phyloP scores from a whole-genome alignment of 1,284 basidiomycete genomes.

The Tylopilus orsonianus region DNA sequence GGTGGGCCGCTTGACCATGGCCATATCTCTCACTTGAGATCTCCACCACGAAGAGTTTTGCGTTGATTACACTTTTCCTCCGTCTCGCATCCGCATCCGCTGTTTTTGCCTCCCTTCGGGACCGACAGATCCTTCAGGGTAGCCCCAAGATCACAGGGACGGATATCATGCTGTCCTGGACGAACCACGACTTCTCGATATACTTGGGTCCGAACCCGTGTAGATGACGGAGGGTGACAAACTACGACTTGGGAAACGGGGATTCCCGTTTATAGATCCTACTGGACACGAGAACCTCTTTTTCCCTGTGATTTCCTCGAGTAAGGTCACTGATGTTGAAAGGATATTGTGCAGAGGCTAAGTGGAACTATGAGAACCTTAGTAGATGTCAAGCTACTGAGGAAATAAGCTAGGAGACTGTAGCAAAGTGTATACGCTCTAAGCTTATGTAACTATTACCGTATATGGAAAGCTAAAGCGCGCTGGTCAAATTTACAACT shows the following conservation, averaged over 20 bases:
- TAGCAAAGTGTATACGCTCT: too few species aligned
- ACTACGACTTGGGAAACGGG: constrained; percentile 15
- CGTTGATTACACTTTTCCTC: neutral
- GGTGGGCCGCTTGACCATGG: too few species aligned
- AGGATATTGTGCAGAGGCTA: too few species aligned
- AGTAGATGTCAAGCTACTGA: too few species aligned
- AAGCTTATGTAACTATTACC: too few species aligned
- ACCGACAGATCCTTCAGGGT: neutral
- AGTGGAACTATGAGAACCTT: too few species aligned
- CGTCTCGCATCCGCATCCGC: constrained; percentile 1
- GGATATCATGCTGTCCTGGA: constrained; percentile 14
- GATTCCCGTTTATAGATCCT: constrained; percentile 19
- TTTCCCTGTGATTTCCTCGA: neutral
- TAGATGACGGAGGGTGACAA: constrained; percentile 31
- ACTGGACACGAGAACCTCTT: constrained; percentile 11
- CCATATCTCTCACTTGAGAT: too few species aligned
- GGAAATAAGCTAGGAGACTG: too few species aligned
- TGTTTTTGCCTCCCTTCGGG: neutral
- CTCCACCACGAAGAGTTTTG: neutral
- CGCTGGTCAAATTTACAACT: too few species aligned
- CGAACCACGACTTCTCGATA: constrained; percentile 19
- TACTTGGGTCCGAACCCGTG: constrained; percentile 11
- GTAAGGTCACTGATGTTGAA: constrained; percentile 1
- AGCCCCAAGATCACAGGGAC: neutral
- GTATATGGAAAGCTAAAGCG: too few species aligned